Conservation (phyloP, 768 basidiomycete genomes). For the Gautieria morchelliformis region DNA sequence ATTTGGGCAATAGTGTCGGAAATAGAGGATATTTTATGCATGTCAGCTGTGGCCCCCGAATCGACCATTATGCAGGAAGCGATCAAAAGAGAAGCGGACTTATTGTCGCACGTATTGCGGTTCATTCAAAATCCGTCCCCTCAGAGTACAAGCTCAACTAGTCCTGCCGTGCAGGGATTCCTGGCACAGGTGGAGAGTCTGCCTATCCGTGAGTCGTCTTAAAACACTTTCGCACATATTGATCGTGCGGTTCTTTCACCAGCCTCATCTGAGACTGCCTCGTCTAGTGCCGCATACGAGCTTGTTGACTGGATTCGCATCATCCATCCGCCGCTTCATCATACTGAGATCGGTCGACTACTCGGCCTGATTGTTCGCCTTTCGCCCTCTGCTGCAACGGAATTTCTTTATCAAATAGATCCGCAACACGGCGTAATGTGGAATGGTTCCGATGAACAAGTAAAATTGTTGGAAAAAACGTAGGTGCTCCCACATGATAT, state of each 20-base stretch:
- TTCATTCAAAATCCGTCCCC: slow-evolving; percentile 17
- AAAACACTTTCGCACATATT: background rate
- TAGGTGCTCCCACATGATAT: slow-evolving; percentile 17
- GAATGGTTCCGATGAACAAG: slow-evolving; percentile 24
- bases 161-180: slow-evolving; percentile 31
- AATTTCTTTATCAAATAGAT: slow-evolving; percentile 34
- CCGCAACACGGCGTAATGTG: slow-evolving; percentile 36
- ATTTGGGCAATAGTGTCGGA: slow-evolving; percentile 25
- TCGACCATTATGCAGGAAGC: slow-evolving; percentile 23
- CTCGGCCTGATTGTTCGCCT: slow-evolving; percentile 29
- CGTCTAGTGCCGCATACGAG: slow-evolving; percentile 34
- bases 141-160: slow-evolving; percentile 1
- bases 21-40: slow-evolving; percentile 26
- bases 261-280: background rate
- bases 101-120: slow-evolving; percentile 29
- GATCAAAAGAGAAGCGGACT: slow-evolving; percentile 34
- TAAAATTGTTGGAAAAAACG: slow-evolving; percentile 16
- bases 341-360: slow-evolving; percentile 33
- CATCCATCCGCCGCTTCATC: slow-evolving; percentile 23
- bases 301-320: slow-evolving; percentile 60
- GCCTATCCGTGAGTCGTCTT: slow-evolving; percentile 35
- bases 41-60: slow-evolving; percentile 23
- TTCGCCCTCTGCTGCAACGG: slow-evolving; percentile 31
- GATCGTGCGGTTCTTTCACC: background rate
- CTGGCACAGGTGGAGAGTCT: slow-evolving; percentile 33